Evolutionary conservation across 2,329 filamentous ascomycete species (phyloP).

Genomic region (Elsinoe necatrix): DNA sequence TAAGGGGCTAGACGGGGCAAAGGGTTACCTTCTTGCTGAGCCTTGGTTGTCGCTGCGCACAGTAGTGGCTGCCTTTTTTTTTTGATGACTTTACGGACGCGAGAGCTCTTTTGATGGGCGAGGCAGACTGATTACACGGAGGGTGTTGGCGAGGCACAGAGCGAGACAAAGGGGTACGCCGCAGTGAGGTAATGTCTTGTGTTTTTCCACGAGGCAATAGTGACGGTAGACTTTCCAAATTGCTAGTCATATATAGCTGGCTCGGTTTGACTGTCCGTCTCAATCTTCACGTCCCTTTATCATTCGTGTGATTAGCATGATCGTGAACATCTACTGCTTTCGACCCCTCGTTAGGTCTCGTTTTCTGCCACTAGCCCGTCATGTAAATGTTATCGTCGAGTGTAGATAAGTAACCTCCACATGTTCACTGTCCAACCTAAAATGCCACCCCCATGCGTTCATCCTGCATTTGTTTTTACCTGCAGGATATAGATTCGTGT

Average conservation of each 20-base stretch:
- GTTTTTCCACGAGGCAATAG: background rate
- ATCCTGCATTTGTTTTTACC: too few relatives aligned
- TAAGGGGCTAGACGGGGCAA: constrained; percentile 13
- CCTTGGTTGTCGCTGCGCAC: constrained; percentile 1
- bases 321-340: too few relatives aligned
- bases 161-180: background rate
- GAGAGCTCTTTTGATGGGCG: background rate
- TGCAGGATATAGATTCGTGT: too few relatives aligned
- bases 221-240: background rate
- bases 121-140: constrained; percentile 4
- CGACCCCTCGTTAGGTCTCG: too few relatives aligned
- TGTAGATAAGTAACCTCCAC: background rate
- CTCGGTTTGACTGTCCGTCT: background rate
- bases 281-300: too few relatives aligned
- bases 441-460: background rate
- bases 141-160: background rate
- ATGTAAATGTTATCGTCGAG: too few relatives aligned
- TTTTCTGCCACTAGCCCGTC: too few relatives aligned
- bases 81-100: constrained; percentile 12
- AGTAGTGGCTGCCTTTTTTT: background rate
- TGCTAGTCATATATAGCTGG: background rate
- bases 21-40: background rate
- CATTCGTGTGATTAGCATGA: too few relatives aligned
- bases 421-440: background rate
- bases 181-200: constrained; percentile 5